Evolutionary conservation across 805 yeast genomes (phyloP), one percentile per base, ranked within the genome.

Genomic region (Middelhovenomyces tepae): DNA sequence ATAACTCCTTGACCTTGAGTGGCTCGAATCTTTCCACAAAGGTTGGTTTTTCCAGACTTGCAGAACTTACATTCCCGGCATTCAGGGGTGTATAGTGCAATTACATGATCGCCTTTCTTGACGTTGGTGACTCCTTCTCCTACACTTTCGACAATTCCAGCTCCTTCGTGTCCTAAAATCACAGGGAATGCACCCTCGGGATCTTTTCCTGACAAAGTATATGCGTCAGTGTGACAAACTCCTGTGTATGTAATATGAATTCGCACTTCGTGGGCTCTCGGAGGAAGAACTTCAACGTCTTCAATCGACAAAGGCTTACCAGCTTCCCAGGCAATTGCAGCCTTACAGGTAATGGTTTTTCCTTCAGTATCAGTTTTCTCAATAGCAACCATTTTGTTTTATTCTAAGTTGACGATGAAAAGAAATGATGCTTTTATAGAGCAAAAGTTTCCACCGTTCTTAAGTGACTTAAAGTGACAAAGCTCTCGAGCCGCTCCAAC

Each of bases 301-400:
- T 91, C 98, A 38, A 91, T 71, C 26, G 75, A 51, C 49, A 91
- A 70, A 9, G 56, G 60, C 47, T 81, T 75, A 29, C 78, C 84
- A 18, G 97, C 91, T 57, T 80, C 94, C 89, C 97, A 89, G 46
- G 97, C 95, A 51, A 91, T 84, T 31, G 98, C 99, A 38, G 99
- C 98, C 55, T 75, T 71, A 67, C 97, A 91, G 29, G 75, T 74
- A 54, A 87, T 86, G 43, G 48, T 38, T 39, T 53, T 50, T 38
- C 58, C 58, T 18, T 30, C 51, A 24, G 57, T 50, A 15, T 56
- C 49, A 56, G 51, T 52, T 26, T 7, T 28, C 15, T 9, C 9
- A 21, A 21, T 9, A 21, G 23, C 23, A 21, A n/a, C n/a, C 9
- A 9, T 9, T 9, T 9, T 9, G 9, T 21, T 21, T 21, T 21